These are phyloP conservation scores for Diaporthe helianthi DNA, from an alignment of 2,329 filamentous ascomycete species.

Conservation along the genomic window DNA sequence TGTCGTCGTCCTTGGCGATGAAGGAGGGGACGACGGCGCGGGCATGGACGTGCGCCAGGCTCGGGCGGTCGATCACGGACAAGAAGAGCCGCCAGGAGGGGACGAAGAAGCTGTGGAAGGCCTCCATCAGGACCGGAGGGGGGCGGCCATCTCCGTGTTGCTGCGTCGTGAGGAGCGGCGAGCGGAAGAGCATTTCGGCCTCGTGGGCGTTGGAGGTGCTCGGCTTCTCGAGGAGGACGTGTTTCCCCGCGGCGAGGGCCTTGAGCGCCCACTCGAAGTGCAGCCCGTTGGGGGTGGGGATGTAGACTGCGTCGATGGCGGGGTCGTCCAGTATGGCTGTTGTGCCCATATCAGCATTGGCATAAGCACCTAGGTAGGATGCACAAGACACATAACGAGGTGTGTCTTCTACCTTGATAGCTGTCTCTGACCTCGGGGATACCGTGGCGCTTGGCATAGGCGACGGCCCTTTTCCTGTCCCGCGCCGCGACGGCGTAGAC, in stretches of 20 bases:
- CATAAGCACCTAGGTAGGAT: too few relatives aligned
- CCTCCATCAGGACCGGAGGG: slow-evolving; percentile 59
- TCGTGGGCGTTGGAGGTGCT: slow-evolving; percentile 54
- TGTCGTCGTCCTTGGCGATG: slow-evolving; percentile 47
- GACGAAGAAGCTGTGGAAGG: slow-evolving; percentile 59
- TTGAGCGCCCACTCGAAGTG: slow-evolving; percentile 57
- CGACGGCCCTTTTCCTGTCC: slow-evolving; percentile 52
- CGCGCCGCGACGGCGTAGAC: slow-evolving; percentile 60
- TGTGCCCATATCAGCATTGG: too few relatives aligned
- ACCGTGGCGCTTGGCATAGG: slow-evolving; percentile 57
- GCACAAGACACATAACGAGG: too few relatives aligned
- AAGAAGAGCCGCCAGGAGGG: slow-evolving; percentile 55
- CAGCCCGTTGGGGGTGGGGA: slow-evolving; percentile 53
- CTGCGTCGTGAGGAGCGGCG: slow-evolving; percentile 42
- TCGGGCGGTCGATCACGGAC: slow-evolving; percentile 46
- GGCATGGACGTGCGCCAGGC: slow-evolving; percentile 46
- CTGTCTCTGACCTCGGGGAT: slow-evolving; percentile 57
- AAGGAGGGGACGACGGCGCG: slow-evolving; percentile 42
- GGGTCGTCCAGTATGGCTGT: slow-evolving; percentile 46
- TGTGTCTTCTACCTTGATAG: slow-evolving; percentile 49
- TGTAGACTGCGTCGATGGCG: slow-evolving; percentile 57
- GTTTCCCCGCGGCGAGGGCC: slow-evolving; percentile 57
- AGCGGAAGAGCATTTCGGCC: slow-evolving; percentile 52
- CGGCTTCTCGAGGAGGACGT: slow-evolving; percentile 64
- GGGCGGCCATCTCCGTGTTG: too few relatives aligned